Conservation (phyloP, 2,329 filamentous ascomycete genomes). For the Fusarium phyllophilum region DNA sequence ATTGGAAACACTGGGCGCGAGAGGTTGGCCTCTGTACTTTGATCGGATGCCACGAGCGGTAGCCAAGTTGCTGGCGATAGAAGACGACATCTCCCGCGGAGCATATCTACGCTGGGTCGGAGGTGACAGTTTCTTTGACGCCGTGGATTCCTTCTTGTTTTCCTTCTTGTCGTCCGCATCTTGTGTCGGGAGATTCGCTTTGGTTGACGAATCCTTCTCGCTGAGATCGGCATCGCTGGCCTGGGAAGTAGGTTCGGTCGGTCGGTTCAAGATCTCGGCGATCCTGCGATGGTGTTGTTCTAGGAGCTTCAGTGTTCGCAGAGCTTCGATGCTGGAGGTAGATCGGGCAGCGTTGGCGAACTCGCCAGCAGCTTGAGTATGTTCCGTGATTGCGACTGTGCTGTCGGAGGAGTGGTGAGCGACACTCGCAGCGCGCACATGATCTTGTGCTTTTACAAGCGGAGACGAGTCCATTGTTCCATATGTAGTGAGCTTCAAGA, state of each 20-base stretch:
- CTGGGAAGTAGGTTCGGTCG: constrained; percentile 58
- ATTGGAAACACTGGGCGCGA: constrained; percentile 77
- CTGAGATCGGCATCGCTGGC: constrained; percentile 37
- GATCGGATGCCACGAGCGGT: constrained; percentile 83
- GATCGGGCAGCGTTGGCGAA: constrained; percentile 84
- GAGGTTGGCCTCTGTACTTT: constrained; percentile 72
- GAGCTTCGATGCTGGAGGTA: constrained; percentile 76
- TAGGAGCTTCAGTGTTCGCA: constrained; percentile 84
- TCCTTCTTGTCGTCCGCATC: constrained; percentile 40
- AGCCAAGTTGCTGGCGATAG: constrained; percentile 88
- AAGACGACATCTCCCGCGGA: constrained; percentile 78
- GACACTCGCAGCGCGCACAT: constrained; percentile 86
- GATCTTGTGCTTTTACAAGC: constrained; percentile 78
- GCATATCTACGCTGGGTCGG: constrained; percentile 61
- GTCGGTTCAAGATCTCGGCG: constrained; percentile 81
- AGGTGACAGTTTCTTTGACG: constrained; percentile 46
- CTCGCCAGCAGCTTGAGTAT: constrained; percentile 86
- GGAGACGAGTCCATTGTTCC: constrained; percentile 53
- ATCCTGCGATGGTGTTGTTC: constrained; percentile 89
- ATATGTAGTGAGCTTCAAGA: not conserved
- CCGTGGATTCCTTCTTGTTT: constrained; percentile 26
- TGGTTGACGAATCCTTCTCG: constrained; percentile 47
- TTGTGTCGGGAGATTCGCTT: constrained; percentile 24
- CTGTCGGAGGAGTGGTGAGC: constrained; percentile 78
- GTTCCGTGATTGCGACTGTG: constrained; percentile 85